Evolutionary conservation across 306 rosid species (phyloP).

Genomic region (Dryas octopetala): DNA sequence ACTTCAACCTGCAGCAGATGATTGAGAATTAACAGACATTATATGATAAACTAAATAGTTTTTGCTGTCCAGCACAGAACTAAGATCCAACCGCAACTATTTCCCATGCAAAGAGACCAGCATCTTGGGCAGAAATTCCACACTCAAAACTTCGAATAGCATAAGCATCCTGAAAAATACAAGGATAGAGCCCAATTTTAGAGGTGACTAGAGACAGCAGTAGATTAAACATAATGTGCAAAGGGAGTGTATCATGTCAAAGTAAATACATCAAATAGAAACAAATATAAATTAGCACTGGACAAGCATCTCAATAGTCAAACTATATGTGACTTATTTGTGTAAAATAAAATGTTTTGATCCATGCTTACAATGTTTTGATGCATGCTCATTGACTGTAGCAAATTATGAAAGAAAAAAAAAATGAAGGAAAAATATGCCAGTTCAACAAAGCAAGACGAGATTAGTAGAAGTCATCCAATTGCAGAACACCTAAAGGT

Average conservation of each 20-base stretch:
- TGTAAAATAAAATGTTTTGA: too few relatives aligned
- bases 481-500: not conserved
- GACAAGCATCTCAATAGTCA: not conserved
- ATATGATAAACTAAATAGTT: conserved; percentile 5
- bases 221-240: not conserved
- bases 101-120: conserved; percentile 82
- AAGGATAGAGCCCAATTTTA: not conserved
- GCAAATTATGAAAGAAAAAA: not conserved
- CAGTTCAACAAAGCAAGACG: not conserved
- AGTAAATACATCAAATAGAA: not conserved
- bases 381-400: not conserved
- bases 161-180: conserved; percentile 61
- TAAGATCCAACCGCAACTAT: conserved; percentile 66
- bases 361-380: not conserved
- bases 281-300: not conserved
- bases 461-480: conserved; percentile 1
- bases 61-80: conserved; percentile 18
- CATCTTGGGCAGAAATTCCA: conserved; percentile 74
- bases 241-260: not conserved
- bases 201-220: not conserved
- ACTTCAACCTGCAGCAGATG: conserved; percentile 66
- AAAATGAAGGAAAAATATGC: not conserved
- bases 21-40: conserved; percentile 22
- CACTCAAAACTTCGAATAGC: conserved; percentile 82
- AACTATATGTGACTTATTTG: not conserved